phyloP scores from a whole-genome alignment of 306 rosid genomes.

The Alnus glutinosa region DNA sequence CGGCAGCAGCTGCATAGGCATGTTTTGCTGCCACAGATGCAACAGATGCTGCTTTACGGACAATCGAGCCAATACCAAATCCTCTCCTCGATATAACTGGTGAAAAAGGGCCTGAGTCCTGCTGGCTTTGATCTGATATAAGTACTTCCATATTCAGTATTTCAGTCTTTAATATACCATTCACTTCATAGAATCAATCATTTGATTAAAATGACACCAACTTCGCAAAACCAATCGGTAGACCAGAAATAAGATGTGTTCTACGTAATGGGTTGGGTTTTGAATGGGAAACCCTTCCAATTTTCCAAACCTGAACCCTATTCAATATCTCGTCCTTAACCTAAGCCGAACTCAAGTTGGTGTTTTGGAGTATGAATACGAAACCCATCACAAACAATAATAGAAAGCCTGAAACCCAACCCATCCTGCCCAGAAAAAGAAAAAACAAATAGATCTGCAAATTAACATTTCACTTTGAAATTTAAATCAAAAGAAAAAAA shows the following conservation, averaged over 20 bases:
- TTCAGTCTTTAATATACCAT: constrained; percentile 27
- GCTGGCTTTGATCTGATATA: constrained; percentile 85
- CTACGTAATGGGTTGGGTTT: neutral
- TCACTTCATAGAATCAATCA: constrained; percentile 18
- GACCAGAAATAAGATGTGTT: constrained; percentile 3
- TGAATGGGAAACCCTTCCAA: neutral
- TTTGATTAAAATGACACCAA: neutral
- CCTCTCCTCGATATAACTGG: constrained; percentile 81
- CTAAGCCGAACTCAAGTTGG: neutral
- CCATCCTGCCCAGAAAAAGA: neutral
- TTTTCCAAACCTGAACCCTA: neutral
- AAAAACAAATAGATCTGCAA: neutral
- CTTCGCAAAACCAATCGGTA: neutral
- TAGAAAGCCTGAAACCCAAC: neutral
- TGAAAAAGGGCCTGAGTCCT: constrained; percentile 73
- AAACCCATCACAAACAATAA: neutral
- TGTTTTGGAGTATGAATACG: neutral
- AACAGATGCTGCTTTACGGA: constrained; percentile 82
- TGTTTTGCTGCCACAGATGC: constrained; percentile 90
- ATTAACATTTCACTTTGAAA: neutral
- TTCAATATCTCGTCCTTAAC: neutral
- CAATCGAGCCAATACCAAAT: constrained; percentile 74
- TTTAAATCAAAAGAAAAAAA: neutral
- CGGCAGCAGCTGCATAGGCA: constrained; percentile 86
- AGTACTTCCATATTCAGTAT: constrained; percentile 36